Evolutionary conservation across 2,329 filamentous ascomycete genomes (phyloP).

Genomic region (Neofusicoccum kwambonambiense): DNA sequence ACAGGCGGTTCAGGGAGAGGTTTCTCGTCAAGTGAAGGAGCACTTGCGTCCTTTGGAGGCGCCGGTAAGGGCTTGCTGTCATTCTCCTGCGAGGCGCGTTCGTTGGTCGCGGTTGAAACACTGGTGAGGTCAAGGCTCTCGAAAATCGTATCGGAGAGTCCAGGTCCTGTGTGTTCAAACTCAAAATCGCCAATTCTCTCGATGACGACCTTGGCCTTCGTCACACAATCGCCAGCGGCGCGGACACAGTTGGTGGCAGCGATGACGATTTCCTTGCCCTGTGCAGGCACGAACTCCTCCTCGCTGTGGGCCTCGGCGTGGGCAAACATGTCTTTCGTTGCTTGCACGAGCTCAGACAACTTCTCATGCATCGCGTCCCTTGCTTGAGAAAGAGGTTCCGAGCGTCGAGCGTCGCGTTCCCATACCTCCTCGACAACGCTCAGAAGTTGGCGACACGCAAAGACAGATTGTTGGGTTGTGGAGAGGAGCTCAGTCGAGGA

Average conservation of each 20-base stretch:
- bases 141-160: slow-evolving; percentile 44
- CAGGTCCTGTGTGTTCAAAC: slow-evolving; percentile 55
- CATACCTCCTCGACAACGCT: slow-evolving; percentile 79
- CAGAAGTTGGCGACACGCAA: slow-evolving; percentile 76
- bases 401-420: slow-evolving; percentile 69
- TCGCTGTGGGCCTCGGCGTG: slow-evolving; percentile 67
- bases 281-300: slow-evolving; percentile 75
- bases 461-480: slow-evolving; percentile 79
- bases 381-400: slow-evolving; percentile 64
- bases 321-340: slow-evolving; percentile 75
- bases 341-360: slow-evolving; percentile 76
- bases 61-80: slow-evolving; percentile 39
- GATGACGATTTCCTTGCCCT: slow-evolving; percentile 71
- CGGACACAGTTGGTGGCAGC: slow-evolving; percentile 87
- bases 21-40: slow-evolving; percentile 57
- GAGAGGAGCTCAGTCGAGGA: slow-evolving; percentile 79
- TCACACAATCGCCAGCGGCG: slow-evolving; percentile 86
- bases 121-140: slow-evolving; percentile 27
- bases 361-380: slow-evolving; percentile 75
- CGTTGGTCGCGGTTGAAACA: slow-evolving; percentile 1
- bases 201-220: slow-evolving; percentile 79
- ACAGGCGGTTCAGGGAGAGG: slow-evolving; percentile 65
- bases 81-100: slow-evolving; percentile 22
- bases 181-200: slow-evolving; percentile 91
- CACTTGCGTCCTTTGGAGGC: slow-evolving; percentile 36